Conservation (phyloP, 106 monocot genomes). For the Platanthera zijinensis region DNA sequence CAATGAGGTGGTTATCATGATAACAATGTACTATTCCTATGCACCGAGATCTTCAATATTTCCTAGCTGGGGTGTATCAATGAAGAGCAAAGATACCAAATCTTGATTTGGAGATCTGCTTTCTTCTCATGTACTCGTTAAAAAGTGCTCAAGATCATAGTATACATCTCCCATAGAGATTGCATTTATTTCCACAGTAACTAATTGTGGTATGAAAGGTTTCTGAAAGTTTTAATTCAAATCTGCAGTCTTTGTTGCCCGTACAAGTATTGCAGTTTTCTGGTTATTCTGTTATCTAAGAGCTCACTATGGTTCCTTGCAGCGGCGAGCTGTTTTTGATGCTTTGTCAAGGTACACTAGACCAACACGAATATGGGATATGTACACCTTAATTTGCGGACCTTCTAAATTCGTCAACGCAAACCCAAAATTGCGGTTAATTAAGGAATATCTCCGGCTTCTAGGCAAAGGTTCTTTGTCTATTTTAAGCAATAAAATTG, state of each 20-base stretch:
- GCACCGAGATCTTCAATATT: not conserved
- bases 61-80: not conserved
- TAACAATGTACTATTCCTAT: not conserved
- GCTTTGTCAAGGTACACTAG: slow-evolving; percentile 64
- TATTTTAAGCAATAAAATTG: slow-evolving; percentile 13
- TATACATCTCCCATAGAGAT: not conserved
- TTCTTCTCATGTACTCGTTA: not conserved
- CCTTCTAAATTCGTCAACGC: slow-evolving; percentile 53
- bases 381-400: slow-evolving; percentile 75
- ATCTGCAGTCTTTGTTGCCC: not conserved
- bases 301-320: slow-evolving; percentile 11
- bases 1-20: not conserved
- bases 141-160: not conserved
- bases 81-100: not conserved
- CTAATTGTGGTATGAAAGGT: not conserved
- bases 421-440: slow-evolving; percentile 56
- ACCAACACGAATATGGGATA: slow-evolving; percentile 58
- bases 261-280: not conserved
- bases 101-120: not conserved
- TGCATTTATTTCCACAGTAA: not conserved
- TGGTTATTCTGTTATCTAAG: not conserved
- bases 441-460: slow-evolving; percentile 79
- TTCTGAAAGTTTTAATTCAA: not conserved
- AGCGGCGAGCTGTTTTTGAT: slow-evolving; percentile 71
- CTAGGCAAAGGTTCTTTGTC: slow-evolving; percentile 38